A percentile compares a stretch with the other conserved stretches of the same genome.
phyloP scores from a whole-genome alignment of 2,329 filamentous ascomycete genomes.

The Talaromyces rugulosus region DNA sequence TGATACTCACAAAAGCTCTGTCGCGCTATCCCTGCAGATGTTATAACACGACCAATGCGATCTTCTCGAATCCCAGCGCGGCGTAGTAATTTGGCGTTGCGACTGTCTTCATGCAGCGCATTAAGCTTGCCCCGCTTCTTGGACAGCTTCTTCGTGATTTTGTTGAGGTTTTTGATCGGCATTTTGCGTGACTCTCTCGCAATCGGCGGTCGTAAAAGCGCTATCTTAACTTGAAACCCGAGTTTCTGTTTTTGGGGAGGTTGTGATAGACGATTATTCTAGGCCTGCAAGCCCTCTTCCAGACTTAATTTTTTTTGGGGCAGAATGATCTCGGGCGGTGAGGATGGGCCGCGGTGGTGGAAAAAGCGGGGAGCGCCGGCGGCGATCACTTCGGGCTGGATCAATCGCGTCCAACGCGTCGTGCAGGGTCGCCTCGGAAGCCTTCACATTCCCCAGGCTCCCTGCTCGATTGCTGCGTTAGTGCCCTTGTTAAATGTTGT shows the following conservation, averaged over 20 bases:
- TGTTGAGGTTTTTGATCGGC: conserved; percentile 67
- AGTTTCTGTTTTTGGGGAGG: neutral
- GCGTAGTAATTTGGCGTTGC: conserved; percentile 77
- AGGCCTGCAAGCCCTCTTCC: neutral
- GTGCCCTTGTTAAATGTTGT: conserved; percentile 1
- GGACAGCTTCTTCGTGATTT: conserved; percentile 81
- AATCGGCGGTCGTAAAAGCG: neutral
- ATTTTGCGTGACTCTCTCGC: conserved; percentile 42
- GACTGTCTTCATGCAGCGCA: conserved; percentile 79
- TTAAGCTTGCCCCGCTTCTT: conserved; percentile 77
- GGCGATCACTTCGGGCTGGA: neutral
- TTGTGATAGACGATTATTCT: neutral
- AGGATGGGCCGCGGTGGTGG: neutral
- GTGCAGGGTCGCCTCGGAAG: conserved; percentile 2
- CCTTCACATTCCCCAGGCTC: conserved; percentile 8
- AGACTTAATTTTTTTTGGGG: conserved; percentile 16
- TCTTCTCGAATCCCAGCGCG: conserved; percentile 77
- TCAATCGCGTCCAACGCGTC: conserved; percentile 12
- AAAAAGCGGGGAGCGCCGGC: neutral
- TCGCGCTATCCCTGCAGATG: conserved; percentile 69
- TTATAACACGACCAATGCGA: conserved; percentile 68
- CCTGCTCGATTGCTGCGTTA: neutral
- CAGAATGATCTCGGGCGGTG: conserved; percentile 31
- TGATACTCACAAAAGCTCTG: conserved; percentile 61
- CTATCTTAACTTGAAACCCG: neutral